A percentile compares a stretch with the other conserved stretches of the same genome.
Conservation (phyloP, 805 yeast species). For the Torulaspora indica region DNA sequence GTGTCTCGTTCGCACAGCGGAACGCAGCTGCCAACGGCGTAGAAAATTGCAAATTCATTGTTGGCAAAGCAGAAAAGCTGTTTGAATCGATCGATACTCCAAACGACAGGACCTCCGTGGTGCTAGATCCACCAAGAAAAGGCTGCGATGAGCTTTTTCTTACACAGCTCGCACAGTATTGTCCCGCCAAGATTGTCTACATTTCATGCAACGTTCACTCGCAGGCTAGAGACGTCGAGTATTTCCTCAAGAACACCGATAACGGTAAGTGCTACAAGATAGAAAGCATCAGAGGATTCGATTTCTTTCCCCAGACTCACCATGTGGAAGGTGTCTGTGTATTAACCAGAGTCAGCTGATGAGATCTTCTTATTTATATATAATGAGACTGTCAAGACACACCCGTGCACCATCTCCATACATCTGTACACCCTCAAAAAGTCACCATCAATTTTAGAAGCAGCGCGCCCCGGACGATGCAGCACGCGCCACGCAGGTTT, state of each 20-base stretch:
- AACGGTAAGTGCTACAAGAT: slow-evolving; percentile 61
- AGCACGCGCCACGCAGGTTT: neutral
- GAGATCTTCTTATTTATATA: neutral
- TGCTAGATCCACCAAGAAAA: slow-evolving; percentile 94
- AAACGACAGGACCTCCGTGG: slow-evolving; percentile 72
- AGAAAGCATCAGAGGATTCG: slow-evolving; percentile 88
- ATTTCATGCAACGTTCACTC: slow-evolving; percentile 97
- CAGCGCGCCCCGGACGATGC: neutral
- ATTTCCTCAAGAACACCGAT: slow-evolving; percentile 62
- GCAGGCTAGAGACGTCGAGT: slow-evolving; percentile 90
- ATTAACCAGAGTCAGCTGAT: slow-evolving; percentile 1
- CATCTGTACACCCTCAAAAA: neutral
- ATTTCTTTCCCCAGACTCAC: slow-evolving; percentile 93
- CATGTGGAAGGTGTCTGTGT: slow-evolving; percentile 89
- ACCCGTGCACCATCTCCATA: neutral
- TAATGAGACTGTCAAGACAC: slow-evolving; percentile 1
- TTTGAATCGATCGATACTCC: slow-evolving; percentile 78
- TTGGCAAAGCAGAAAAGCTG: slow-evolving; percentile 88
- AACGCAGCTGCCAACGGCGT: slow-evolving; percentile 77
- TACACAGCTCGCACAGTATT: slow-evolving; percentile 75
- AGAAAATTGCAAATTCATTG: slow-evolving; percentile 74
- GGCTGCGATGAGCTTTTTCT: slow-evolving; percentile 90
- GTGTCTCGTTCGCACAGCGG: slow-evolving; percentile 77
- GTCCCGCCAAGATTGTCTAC: slow-evolving; percentile 86
- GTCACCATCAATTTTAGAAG: neutral